phyloP scores from a whole-genome alignment of 2,329 filamentous ascomycete species.

The Ophiostoma pallidulum region DNA sequence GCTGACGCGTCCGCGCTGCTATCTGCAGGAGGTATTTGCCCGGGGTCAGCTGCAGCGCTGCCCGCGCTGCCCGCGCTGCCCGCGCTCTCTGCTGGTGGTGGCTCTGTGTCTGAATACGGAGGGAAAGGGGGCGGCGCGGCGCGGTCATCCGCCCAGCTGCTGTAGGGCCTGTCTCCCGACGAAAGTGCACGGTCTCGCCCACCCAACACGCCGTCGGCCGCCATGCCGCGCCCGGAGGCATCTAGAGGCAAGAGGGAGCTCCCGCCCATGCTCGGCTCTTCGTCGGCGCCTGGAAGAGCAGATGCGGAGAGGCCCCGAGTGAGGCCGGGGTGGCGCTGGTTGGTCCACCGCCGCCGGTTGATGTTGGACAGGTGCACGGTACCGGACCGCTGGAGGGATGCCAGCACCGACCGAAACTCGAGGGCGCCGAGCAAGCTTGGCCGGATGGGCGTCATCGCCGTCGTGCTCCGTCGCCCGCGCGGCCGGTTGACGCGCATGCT shows the following conservation, averaged over 20 bases:
- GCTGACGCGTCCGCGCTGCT: background rate
- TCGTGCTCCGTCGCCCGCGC: conserved; percentile 54
- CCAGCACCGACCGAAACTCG: conserved; percentile 84
- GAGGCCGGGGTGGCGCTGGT: background rate
- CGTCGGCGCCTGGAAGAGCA: conserved; percentile 20
- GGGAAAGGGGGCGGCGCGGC: conserved; percentile 1
- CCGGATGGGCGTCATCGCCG: conserved; percentile 73
- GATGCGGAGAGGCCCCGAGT: conserved; percentile 21
- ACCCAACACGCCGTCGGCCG: background rate
- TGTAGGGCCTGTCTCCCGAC: conserved; percentile 32
- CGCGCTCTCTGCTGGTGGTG: background rate
- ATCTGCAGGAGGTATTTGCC: background rate
- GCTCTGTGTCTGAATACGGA: conserved; percentile 3
- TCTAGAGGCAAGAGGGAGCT: conserved; percentile 14
- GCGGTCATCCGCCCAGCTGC: conserved; percentile 9
- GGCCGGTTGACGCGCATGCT: conserved; percentile 85
- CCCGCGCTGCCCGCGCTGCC: too few species aligned
- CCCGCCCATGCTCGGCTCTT: conserved; percentile 12
- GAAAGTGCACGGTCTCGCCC: conserved; percentile 36
- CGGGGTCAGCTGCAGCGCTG: too few species aligned
- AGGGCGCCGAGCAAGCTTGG: conserved; percentile 88
- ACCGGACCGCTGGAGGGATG: conserved; percentile 74
- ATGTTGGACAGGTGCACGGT: conserved; percentile 65
- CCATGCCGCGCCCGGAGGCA: background rate
- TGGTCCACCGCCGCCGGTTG: conserved; percentile 44